Conservation (phyloP, 2,329 filamentous ascomycete genomes). For the Uncinocarpus reesii region DNA sequence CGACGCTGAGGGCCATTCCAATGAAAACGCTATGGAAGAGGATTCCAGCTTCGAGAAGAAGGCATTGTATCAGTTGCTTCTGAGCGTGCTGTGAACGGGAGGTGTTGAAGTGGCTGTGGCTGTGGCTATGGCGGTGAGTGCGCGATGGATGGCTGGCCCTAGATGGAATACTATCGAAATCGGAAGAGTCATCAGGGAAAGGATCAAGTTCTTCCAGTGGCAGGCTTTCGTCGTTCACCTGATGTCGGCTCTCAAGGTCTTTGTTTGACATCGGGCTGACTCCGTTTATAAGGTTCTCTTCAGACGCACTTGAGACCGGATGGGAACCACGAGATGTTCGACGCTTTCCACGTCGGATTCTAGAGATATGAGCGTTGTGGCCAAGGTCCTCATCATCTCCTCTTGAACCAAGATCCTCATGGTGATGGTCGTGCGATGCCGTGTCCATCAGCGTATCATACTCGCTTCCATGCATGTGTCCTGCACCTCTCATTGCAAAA, state of each 20-base stretch:
- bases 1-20: conserved; percentile 74
- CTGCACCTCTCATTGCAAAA: conserved; percentile 60
- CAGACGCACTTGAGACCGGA: conserved; percentile 8
- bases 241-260: conserved; percentile 21
- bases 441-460: conserved; percentile 39
- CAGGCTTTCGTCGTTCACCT: conserved; percentile 49
- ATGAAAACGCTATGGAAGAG: conserved; percentile 80
- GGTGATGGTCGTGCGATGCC: background rate
- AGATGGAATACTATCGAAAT: conserved; percentile 5
- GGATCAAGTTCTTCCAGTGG: conserved; percentile 47
- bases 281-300: conserved; percentile 18
- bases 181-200: conserved; percentile 21
- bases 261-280: conserved; percentile 16
- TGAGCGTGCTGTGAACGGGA: conserved; percentile 32
- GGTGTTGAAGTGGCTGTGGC: conserved; percentile 14
- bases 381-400: conserved; percentile 12
- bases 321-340: background rate
- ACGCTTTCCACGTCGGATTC: background rate
- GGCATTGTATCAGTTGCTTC: conserved; percentile 62
- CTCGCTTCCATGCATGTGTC: conserved; percentile 47
- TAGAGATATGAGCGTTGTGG: background rate
- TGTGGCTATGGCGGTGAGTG: conserved; percentile 4
- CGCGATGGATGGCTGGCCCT: background rate
- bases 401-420: conserved; percentile 10
- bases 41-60: conserved; percentile 72